phyloP scores from a whole-genome alignment of 345 rosid genomes.

The Garcia nutans region DNA sequence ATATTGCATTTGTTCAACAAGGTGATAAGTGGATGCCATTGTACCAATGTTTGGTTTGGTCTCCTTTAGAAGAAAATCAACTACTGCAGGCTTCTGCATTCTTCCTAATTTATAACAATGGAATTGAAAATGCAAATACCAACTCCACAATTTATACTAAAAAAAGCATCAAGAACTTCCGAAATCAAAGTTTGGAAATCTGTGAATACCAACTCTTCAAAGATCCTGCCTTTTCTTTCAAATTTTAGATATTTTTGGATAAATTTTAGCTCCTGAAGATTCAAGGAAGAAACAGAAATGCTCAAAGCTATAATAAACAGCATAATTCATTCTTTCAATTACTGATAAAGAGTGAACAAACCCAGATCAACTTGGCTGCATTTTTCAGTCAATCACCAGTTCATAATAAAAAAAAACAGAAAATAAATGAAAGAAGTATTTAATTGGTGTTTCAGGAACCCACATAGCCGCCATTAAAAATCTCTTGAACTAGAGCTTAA shows the following conservation, averaged over 20 bases:
- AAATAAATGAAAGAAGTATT: too few species aligned
- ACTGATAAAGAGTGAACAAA: too few species aligned
- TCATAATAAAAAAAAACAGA: too few species aligned
- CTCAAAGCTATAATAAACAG: too few species aligned
- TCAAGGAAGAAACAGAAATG: neutral
- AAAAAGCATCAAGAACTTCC: conserved; percentile 9
- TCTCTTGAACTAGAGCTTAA: neutral
- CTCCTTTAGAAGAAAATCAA: conserved; percentile 37
- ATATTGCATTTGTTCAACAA: conserved; percentile 39
- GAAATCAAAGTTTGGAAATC: neutral
- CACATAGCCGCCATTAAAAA: too few species aligned
- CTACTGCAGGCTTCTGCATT: conserved; percentile 33
- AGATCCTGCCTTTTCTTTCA: neutral
- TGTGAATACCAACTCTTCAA: neutral
- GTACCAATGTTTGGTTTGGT: conserved; percentile 36
- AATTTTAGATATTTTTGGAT: neutral
- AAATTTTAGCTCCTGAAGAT: neutral
- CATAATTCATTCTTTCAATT: too few species aligned
- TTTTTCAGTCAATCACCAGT: too few species aligned
- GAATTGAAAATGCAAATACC: conserved; percentile 3
- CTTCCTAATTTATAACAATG: conserved; percentile 8
- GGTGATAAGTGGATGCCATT: conserved; percentile 34
- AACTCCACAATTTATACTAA: neutral
- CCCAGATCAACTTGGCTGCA: too few species aligned
- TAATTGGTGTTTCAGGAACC: too few species aligned